Evolutionary conservation across 2,329 filamentous ascomycete species (phyloP), one percentile per base, ranked within the genome.

Genomic region (Fusarium sp.): DNA sequence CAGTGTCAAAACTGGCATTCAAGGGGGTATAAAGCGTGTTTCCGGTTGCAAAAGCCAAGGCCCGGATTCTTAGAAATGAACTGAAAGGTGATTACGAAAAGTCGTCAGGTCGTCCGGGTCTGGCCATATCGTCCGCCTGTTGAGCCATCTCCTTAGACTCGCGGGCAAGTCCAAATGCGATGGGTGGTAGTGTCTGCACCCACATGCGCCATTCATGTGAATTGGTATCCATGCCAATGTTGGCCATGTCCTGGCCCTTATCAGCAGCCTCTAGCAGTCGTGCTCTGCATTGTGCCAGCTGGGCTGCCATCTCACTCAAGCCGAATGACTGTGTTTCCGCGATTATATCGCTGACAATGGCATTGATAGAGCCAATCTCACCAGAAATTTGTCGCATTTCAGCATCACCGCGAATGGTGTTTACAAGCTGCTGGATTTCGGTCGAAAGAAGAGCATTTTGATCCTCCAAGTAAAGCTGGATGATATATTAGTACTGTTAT

Each of bases 111-210:
- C 78, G 78, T 52, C 69, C 60, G 31, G 71, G 58, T 46, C 58
- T 67, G 26, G 75, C 77, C 55, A 83, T 69, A 70, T 77, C 77
- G 57, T 81, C 82, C 13, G 85, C 77, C n/a, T 77, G 77, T 69
- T 84, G 81, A 24, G 79, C 79, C 63, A 93, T 81, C 77, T 92
- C 93, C 83, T 95, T 96, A 52, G 91, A 92, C 79, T 94, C 92
- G 63, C 92, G 86, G 9, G 92, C 93, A 76, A 95, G 91, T 79
- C 93, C 92, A 79, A 97, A 97, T n/a, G 93, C 93, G 71, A 96
- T 89, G 4, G 93, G 93, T 13, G 93, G 93, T 50, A 97, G 81
- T 28, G 88, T 90, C 77, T 91, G 89, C 56, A 87, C 91, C 83
- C 91, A 91, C 75, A 85, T 84, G 66, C 84, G 84, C 88, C 88